Conservation (phyloP, 345 rosid species). For the Aurinia saxatilis region DNA sequence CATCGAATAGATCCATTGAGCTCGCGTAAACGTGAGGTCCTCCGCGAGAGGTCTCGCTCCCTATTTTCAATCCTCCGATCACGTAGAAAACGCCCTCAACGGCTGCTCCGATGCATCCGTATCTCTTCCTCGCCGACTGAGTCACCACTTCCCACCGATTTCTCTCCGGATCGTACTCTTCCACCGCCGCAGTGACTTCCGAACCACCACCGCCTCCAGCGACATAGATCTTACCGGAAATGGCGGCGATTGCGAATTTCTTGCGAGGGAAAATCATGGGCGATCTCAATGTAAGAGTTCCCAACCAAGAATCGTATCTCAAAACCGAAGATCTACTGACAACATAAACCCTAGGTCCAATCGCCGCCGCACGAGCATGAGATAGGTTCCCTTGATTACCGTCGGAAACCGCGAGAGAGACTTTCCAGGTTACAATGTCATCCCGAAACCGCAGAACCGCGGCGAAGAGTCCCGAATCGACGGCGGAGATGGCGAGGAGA, state of each 20-base stretch:
- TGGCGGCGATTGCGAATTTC: slow-evolving; percentile 65
- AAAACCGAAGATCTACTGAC: slow-evolving; percentile 41
- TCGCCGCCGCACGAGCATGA: slow-evolving; percentile 49
- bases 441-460: slow-evolving; percentile 36
- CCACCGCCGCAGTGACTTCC: slow-evolving; percentile 50
- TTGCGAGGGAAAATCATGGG: slow-evolving; percentile 53
- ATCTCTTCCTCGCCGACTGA: slow-evolving; percentile 53
- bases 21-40: slow-evolving; percentile 67
- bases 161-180: slow-evolving; percentile 68
- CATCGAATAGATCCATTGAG: slow-evolving; percentile 84
- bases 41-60: slow-evolving; percentile 34
- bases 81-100: slow-evolving; percentile 75
- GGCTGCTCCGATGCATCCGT: slow-evolving; percentile 79
- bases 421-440: slow-evolving; percentile 30
- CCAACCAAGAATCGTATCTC: slow-evolving; percentile 63
- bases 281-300: slow-evolving; percentile 34
- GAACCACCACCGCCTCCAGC: slow-evolving; percentile 61
- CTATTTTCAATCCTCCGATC: slow-evolving; percentile 79
- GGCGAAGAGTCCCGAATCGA: slow-evolving; percentile 38
- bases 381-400: slow-evolving; percentile 28
- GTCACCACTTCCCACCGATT: slow-evolving; percentile 62
- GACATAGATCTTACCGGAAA: slow-evolving; percentile 59
- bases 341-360: slow-evolving; percentile 65
- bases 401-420: slow-evolving; percentile 21
- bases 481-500: slow-evolving; percentile 52